A percentile compares a stretch with the other conserved stretches of the same genome.
Evolutionary conservation across 306 rosid species (phyloP).

Genomic region (Purshia tridentata): DNA sequence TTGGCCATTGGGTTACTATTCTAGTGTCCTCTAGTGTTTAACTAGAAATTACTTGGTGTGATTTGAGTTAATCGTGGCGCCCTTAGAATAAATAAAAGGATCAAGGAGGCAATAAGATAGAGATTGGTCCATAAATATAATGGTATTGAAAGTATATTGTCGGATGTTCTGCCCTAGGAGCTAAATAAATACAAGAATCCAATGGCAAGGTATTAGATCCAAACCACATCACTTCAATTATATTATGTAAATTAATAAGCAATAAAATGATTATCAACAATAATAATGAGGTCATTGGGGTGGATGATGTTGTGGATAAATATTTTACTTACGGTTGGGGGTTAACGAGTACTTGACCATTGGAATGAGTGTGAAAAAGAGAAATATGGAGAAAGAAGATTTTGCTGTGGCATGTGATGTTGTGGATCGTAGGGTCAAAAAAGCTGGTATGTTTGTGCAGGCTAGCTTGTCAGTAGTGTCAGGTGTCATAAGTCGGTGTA

Average conservation of each 20-base stretch:
- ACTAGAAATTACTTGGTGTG: background rate
- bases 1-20: background rate
- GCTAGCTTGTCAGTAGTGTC: slow-evolving; percentile 25
- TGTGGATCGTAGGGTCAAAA: slow-evolving; percentile 25
- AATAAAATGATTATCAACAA: background rate
- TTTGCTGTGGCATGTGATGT: slow-evolving; percentile 21
- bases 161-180: background rate
- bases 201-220: background rate
- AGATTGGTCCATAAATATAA: background rate
- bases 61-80: too few species aligned
- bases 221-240: background rate
- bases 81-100: too few species aligned
- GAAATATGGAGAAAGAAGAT: background rate
- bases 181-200: background rate
- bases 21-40: background rate
- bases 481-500: slow-evolving; percentile 4
- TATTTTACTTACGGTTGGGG: background rate
- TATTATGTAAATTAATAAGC: too few species aligned
- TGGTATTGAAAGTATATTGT: background rate
- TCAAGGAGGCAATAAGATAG: too few species aligned
- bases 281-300: background rate
- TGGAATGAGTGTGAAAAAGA: background rate
- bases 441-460: slow-evolving; percentile 15
- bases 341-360: slow-evolving; percentile 6
- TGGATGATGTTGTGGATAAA: background rate